These are phyloP conservation scores for Ascoidea tarda DNA, from an alignment of 805 yeast species.

Conservation along the genomic window DNA sequence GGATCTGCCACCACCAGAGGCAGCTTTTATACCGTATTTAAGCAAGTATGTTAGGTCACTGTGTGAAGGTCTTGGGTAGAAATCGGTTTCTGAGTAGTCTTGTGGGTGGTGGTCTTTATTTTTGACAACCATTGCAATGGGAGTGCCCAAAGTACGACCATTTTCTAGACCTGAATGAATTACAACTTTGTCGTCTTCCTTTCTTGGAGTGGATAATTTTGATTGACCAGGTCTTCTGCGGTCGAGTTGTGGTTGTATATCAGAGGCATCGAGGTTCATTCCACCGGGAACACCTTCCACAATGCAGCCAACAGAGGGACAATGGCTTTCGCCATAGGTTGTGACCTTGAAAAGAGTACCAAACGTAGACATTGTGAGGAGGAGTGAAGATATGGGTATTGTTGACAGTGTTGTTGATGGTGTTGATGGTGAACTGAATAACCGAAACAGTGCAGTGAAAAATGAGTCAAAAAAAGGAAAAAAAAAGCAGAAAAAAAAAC, in stretches of 20 bases:
- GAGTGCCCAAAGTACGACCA: conserved; percentile 87
- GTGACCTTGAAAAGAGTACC: conserved; percentile 61
- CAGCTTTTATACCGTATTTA: conserved; percentile 87
- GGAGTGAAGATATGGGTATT: neutral
- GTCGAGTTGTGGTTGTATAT: conserved; percentile 89
- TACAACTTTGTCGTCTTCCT: conserved; percentile 85
- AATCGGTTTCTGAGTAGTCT: conserved; percentile 90
- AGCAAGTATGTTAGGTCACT: conserved; percentile 89
- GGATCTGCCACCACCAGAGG: conserved; percentile 96
- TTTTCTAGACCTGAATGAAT: conserved; percentile 92
- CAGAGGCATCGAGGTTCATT: conserved; percentile 67
- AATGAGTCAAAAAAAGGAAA: no score
- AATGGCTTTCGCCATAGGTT: conserved; percentile 97
- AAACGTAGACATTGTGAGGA: conserved; percentile 50
- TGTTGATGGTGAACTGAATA: conserved; percentile 10
- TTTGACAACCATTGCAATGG: conserved; percentile 83
- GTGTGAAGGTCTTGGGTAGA: conserved; percentile 95
- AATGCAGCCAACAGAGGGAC: conserved; percentile 94
- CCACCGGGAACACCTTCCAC: conserved; percentile 99
- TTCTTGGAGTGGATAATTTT: conserved; percentile 83
- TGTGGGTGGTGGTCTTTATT: conserved; percentile 96
- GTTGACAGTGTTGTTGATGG: conserved; percentile 7
- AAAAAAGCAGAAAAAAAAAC: no score
- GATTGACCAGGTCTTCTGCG: conserved; percentile 98
- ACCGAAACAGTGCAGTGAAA: no score